These are phyloP conservation scores for Ophiostoma quercus DNA, from an alignment of 2,329 filamentous ascomycete species.

Conservation along the genomic window DNA sequence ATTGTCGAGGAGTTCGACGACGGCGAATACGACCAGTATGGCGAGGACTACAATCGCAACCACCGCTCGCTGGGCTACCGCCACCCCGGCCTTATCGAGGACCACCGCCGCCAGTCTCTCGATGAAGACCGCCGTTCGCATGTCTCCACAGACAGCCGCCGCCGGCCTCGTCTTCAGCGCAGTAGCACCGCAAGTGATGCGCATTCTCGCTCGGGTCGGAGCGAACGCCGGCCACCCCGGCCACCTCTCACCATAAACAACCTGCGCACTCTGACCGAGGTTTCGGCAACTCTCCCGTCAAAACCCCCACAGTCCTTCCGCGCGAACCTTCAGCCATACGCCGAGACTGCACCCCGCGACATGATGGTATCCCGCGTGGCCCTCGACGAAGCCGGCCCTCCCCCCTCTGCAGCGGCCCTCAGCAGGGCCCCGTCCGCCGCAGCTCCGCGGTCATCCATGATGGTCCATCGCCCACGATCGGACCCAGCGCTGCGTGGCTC, in stretches of 20 bases:
- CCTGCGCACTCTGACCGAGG: slow-evolving; percentile 49
- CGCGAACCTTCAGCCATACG: slow-evolving; percentile 39
- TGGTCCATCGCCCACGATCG: slow-evolving; percentile 38
- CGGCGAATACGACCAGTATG: slow-evolving; percentile 29
- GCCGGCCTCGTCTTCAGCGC: slow-evolving; percentile 39
- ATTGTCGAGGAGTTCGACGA: slow-evolving; percentile 30
- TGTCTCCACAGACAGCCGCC: slow-evolving; percentile 37
- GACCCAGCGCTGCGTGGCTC: slow-evolving; percentile 35
- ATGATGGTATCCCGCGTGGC: slow-evolving; percentile 40
- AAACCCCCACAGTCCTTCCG: slow-evolving; percentile 37
- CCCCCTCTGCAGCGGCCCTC: not conserved
- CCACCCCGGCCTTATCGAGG: slow-evolving; percentile 30
- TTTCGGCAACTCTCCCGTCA: slow-evolving; percentile 47
- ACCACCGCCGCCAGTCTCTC: slow-evolving; percentile 30
- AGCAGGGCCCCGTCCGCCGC: not conserved
- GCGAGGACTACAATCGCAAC: slow-evolving; percentile 25
- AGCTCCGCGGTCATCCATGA: slow-evolving; percentile 31
- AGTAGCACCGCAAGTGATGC: slow-evolving; percentile 34
- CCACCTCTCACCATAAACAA: slow-evolving; percentile 49
- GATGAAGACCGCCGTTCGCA: slow-evolving; percentile 33
- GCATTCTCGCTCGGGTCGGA: slow-evolving; percentile 32
- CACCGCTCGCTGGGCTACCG: slow-evolving; percentile 22
- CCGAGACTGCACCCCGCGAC: slow-evolving; percentile 44
- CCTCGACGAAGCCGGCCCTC: slow-evolving; percentile 25
- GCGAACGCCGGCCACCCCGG: slow-evolving; percentile 28